Base-by-base conservation (phyloP, 306 rosid species). In the Lotus japonicus region DNA sequence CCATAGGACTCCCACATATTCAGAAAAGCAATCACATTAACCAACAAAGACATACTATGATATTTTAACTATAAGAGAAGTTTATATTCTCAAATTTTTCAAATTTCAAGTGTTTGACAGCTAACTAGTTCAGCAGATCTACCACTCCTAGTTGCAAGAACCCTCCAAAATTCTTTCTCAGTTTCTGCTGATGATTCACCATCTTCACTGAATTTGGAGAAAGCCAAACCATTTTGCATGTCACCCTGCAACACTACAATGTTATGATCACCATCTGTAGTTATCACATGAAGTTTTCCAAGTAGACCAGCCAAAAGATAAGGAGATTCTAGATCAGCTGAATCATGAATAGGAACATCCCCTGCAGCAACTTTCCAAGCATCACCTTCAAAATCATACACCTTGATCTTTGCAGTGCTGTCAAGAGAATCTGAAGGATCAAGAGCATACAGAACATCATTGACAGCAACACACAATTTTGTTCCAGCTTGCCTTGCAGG, bases 401-500 rank as follows among this genome's bases (percentile, higher is more conserved):
- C 70, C 59, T 72, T 72, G 68, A 79, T 74, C 69, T 57, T 64
- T 50, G 84, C 77, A 74, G 26, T 21, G 26, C 26, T 36, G 50
- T 69, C 77, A 18, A 69, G 72, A 39, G 83, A 68, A 64, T 44
- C 68, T 46, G 83, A 74, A n/a, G 80, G 83, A 63, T 79, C 80
- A 21, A 79, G 73, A n/a, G 83, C 80, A 57, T 79, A 79, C 13
- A 79, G 55, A 14, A 73, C 65, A 62, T 44, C 70, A 7, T 74
- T 21, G 31, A 79, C 73, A 11, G 54, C 54, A 23, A 74, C 73
- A 42, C 80, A 68, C 65, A 79, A 39, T 39, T 74, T 79, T 28
- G 80, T 79, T 68, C 83, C 83, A 17, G 83, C 76, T 68, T 79
- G 83, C 74, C 79, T 79, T n/a, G 83, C 77, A 0, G 80, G 83